Conservation (phyloP, 73 alveolate species). For the Tetrahymena malaccensis region DNA sequence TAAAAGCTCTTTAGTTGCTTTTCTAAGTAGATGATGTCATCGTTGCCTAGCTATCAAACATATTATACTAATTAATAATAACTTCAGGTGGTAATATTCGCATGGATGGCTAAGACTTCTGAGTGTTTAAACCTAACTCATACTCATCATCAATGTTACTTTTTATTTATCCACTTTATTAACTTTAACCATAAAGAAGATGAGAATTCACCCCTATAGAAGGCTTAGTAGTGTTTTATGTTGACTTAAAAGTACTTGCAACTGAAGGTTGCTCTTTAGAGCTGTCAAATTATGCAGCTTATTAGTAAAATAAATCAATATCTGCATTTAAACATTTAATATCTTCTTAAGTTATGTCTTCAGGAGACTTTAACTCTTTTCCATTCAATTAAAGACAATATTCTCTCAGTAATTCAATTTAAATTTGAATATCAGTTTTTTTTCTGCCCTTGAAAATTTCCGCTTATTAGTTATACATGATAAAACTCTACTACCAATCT, state of each 20-base stretch:
- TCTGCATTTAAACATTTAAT: background rate
- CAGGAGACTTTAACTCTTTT: background rate
- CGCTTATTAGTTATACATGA: background rate
- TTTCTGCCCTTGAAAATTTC: background rate
- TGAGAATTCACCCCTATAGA: background rate
- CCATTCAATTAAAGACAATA: background rate
- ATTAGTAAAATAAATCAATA: background rate
- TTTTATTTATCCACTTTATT: background rate
- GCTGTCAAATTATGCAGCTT: background rate
- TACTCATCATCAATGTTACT: background rate
- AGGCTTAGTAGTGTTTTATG: background rate
- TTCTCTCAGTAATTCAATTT: background rate
- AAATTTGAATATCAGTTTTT: background rate
- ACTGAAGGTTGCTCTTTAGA: background rate
- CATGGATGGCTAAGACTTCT: background rate
- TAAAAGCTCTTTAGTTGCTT: background rate
- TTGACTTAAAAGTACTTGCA: background rate
- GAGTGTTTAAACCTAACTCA: background rate
- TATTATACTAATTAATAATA: background rate
- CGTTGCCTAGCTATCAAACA: background rate
- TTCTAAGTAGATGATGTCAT: background rate
- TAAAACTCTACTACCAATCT: background rate
- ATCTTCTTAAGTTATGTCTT: background rate
- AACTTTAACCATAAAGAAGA: background rate
- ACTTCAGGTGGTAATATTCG: background rate